Evolutionary conservation across 257 asterid genomes (phyloP), one percentile per base, ranked within the genome.

Genomic region (Penstemon barbatus): DNA sequence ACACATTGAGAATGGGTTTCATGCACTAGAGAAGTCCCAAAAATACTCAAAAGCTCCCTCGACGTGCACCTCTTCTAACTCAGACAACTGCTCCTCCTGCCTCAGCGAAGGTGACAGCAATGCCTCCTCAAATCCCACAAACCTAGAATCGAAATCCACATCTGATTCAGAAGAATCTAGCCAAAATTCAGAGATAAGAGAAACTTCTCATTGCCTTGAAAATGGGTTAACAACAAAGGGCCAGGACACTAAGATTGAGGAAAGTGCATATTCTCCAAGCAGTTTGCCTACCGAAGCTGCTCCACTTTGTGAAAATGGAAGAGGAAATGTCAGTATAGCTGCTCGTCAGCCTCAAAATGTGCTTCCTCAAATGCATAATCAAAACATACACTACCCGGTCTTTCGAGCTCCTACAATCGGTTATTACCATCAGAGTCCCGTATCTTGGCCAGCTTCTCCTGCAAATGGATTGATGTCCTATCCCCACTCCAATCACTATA

Each of bases 101-200:
- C 92, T 78, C 71, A 91, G 91, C 61, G 93, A 91, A 80, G 97
- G 96, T 55, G 97, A 92, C 79, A 88, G 92, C 84, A 88, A 74
- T 72, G 53, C 72, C 6, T 88, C 79, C 65, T 91, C 89, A 8
- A 87, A 84, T 56, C 78, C 81, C n/a, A 93, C 75, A 70, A 87
- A 84, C 66, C 80, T 82, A 38, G 99, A 84, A 75, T 87, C 92
- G 42, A 78, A 88, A 54, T 82, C 94, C 36, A 81, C 85, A 46
- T 91, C 97, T 10, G 97, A 94, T 81, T 86, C 96, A 0, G 96
- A 94, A 72, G 96, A 87, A 66, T 81, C 89, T 45, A 84, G 83
- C 74, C 90, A 80, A 75, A 83, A 74, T 73, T 85, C 89, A 45
- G 96, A 87, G 68, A 86, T 79, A 63, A 84, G 88, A 80, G 92